Evolutionary conservation across 495 filamentous ascomycete genomes (phyloP).

Genomic region (Wilcoxina mikolae): DNA sequence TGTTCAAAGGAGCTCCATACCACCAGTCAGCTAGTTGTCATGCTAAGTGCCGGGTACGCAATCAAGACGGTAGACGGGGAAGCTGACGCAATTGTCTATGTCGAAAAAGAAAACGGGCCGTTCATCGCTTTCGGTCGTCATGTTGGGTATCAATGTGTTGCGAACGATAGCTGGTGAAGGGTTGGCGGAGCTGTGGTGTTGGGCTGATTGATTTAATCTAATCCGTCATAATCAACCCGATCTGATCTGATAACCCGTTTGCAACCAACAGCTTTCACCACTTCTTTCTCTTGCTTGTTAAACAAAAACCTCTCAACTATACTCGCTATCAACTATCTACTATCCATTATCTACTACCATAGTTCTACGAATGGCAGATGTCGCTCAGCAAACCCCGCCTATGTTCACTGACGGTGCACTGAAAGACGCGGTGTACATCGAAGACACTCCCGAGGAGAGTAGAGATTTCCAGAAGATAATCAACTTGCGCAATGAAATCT

Average conservation of each 20-base stretch:
- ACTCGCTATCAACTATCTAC: no score
- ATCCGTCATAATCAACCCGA: no score
- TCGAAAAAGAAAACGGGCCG: slow-evolving; percentile 72
- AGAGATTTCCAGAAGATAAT: slow-evolving; percentile 46
- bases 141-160: neutral
- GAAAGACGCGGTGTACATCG: no score
- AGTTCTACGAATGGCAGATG: no score
- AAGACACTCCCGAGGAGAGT: slow-evolving; percentile 1
- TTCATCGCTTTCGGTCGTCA: neutral
- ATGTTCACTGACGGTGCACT: no score
- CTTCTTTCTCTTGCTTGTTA: no score
- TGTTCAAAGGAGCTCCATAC: slow-evolving; percentile 24
- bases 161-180: neutral
- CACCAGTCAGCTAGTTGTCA: slow-evolving; percentile 5
- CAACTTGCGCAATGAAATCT: slow-evolving; percentile 58
- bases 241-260: no score
- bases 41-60: neutral
- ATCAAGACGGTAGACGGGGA: neutral
- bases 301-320: no score
- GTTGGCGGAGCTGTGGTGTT: neutral
- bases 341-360: no score
- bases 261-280: no score
- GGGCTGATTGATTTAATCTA: no score
- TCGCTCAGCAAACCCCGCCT: no score
- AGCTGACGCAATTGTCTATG: slow-evolving; percentile 87